A percentile compares a stretch with the other conserved stretches of the same genome.
Conservation (phyloP, 169 alveolate species). For the Eimeria praecox region DNA sequence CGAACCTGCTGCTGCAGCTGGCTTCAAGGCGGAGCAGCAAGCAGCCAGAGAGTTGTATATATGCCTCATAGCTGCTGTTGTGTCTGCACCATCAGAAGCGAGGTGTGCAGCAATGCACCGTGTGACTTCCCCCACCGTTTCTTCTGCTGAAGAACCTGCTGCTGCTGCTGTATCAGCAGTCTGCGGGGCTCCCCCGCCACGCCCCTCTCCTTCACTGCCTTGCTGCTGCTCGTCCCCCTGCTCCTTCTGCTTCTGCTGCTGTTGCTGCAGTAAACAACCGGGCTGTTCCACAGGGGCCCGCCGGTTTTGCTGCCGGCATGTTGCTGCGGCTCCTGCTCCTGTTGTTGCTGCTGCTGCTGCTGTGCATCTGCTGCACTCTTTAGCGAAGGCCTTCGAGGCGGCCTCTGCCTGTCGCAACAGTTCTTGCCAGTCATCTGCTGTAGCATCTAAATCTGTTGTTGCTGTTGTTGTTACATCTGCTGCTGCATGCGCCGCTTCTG, state of each 20-base stretch:
- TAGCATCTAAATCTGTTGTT: neutral
- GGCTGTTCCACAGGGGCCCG: neutral
- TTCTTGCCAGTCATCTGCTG: neutral
- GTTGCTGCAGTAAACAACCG: neutral
- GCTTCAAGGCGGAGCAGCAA: neutral
- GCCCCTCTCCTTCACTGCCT: neutral
- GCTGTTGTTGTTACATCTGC: neutral
- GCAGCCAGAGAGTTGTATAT: neutral
- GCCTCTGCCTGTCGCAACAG: conserved; percentile 36
- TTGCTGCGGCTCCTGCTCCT: neutral
- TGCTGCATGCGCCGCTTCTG: neutral
- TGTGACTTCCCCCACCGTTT: neutral
- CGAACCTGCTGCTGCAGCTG: neutral
- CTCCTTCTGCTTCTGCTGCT: neutral
- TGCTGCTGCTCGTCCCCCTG: neutral
- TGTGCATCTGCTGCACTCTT: conserved; percentile 8
- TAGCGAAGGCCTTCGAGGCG: conserved; percentile 1
- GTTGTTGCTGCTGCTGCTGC: conserved; percentile 7
- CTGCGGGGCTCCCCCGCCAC: neutral
- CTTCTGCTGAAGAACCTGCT: conserved; percentile 3
- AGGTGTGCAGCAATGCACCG: conserved; percentile 1
- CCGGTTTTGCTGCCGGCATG: neutral
- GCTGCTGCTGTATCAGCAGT: conserved; percentile 19
- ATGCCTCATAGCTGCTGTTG: neutral
- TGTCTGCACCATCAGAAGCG: conserved; percentile 49